These are phyloP conservation scores for Penicillium sp. DNA, from an alignment of 2,329 filamentous ascomycete species.

Conservation along the genomic window DNA sequence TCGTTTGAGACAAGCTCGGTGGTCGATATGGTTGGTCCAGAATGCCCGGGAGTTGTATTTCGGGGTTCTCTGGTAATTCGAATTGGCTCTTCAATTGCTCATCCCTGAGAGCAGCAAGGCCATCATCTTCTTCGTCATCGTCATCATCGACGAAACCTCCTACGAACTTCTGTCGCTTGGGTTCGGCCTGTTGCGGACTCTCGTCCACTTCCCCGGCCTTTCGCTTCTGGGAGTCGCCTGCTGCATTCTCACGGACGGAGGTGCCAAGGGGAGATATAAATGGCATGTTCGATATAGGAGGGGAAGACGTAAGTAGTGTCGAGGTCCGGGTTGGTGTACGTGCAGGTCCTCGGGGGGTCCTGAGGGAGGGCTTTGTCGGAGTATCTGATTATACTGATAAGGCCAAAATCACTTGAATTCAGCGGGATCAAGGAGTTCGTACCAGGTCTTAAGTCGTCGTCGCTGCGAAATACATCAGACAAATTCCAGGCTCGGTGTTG, in stretches of 20 bases:
- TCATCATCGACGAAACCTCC: conserved; percentile 50
- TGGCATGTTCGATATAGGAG: conserved; percentile 41
- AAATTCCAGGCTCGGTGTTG: conserved; percentile 49
- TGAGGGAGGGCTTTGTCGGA: conserved; percentile 36
- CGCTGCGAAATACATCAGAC: conserved; percentile 48
- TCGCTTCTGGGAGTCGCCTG: conserved; percentile 44
- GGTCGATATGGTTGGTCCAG: conserved; percentile 9
- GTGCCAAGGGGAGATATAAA: conserved; percentile 47
- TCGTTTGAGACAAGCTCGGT: not conserved
- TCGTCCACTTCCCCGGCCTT: conserved; percentile 37
- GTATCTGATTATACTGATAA: conserved; percentile 33
- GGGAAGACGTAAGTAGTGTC: conserved; percentile 37
- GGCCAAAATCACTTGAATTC: not conserved
- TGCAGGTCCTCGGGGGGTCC: conserved; percentile 15
- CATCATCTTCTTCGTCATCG: conserved; percentile 39
- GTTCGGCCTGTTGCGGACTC: conserved; percentile 31
- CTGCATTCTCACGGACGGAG: conserved; percentile 41
- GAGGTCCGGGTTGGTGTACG: conserved; percentile 19
- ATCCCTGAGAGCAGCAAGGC: conserved; percentile 32
- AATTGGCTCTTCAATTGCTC: conserved; percentile 36
- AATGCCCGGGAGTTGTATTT: conserved; percentile 22
- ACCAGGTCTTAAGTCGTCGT: conserved; percentile 46
- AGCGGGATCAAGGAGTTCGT: conserved; percentile 2
- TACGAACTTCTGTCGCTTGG: conserved; percentile 47
- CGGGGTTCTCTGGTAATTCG: conserved; percentile 31